These are phyloP conservation scores for Setaria italica DNA, from an alignment of 202 grass and related monocot genomes.

Conservation along the genomic window DNA sequence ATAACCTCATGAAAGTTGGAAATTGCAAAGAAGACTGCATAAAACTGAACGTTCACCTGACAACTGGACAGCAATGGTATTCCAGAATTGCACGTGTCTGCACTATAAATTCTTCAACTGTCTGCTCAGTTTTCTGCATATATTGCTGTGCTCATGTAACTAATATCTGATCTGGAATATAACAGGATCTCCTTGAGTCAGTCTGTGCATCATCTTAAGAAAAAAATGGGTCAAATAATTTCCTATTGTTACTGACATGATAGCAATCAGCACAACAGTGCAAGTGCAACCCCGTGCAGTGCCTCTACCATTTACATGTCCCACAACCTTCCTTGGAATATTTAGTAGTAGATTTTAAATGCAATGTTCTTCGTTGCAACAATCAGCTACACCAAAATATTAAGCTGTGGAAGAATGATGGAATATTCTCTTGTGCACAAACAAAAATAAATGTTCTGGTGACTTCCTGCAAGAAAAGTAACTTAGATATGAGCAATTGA, in stretches of 20 bases:
- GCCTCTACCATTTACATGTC: conserved; percentile 21
- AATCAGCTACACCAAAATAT: conserved; percentile 27
- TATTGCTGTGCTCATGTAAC: neutral
- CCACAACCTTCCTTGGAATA: conserved; percentile 2
- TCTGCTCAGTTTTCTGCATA: neutral
- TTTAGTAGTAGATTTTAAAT: conserved; percentile 20
- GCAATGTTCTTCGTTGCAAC: neutral
- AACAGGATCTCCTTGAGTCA: neutral
- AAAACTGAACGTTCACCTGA: neutral
- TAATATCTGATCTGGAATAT: neutral
- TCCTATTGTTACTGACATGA: neutral
- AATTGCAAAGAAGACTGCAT: conserved; percentile 4
- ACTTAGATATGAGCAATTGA: neutral
- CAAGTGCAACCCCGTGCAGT: conserved; percentile 3
- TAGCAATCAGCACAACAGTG: conserved; percentile 22
- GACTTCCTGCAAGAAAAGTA: conserved; percentile 13
- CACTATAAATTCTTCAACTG: neutral
- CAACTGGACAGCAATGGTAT: neutral
- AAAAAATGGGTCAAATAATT: conserved; percentile 5
- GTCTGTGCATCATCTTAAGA: neutral
- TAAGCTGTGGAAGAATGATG: neutral
- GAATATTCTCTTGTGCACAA: conserved; percentile 21
- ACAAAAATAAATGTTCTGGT: neutral
- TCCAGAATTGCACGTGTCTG: neutral
- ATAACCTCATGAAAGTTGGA: conserved; percentile 27